Evolutionary conservation across 176 grass and related monocot genomes (phyloP).

Genomic region (Bolboschoenus planiculmis): DNA sequence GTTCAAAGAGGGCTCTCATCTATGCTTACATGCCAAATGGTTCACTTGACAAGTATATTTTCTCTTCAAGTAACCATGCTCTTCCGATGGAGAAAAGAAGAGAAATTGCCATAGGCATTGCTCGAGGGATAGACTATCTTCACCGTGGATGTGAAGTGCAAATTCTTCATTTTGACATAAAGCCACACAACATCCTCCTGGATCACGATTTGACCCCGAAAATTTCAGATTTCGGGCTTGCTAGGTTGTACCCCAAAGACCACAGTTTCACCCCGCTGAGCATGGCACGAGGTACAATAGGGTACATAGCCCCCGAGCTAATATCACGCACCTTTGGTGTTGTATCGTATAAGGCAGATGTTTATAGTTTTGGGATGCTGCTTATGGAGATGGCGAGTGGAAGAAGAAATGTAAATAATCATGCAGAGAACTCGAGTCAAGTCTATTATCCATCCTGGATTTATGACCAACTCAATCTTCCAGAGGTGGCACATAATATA

Average conservation of each 20-base stretch:
- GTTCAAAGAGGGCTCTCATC: not conserved
- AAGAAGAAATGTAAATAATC: not conserved
- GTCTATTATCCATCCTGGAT: not conserved
- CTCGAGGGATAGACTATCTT: not conserved
- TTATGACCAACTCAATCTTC: not conserved
- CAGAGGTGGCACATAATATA: not conserved
- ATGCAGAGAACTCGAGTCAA: not conserved
- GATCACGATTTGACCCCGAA: not conserved
- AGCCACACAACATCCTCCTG: not conserved
- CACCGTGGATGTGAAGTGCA: not conserved
- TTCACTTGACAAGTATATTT: not conserved
- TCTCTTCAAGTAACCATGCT: not conserved
- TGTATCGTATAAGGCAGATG: not conserved
- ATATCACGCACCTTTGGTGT: not conserved
- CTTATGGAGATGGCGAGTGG: not conserved
- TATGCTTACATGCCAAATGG: not conserved
- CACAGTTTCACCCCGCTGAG: not conserved
- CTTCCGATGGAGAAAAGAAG: not conserved
- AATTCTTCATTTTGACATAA: not conserved
- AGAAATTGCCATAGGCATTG: not conserved
- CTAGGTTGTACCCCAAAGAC: not conserved
- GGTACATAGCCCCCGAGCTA: not conserved
- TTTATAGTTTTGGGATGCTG: not conserved
- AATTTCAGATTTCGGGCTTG: not conserved
- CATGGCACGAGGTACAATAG: not conserved